These are phyloP conservation scores for Sphaerostilbella broomeana DNA, from an alignment of 2,329 filamentous ascomycete genomes.

Conservation along the genomic window DNA sequence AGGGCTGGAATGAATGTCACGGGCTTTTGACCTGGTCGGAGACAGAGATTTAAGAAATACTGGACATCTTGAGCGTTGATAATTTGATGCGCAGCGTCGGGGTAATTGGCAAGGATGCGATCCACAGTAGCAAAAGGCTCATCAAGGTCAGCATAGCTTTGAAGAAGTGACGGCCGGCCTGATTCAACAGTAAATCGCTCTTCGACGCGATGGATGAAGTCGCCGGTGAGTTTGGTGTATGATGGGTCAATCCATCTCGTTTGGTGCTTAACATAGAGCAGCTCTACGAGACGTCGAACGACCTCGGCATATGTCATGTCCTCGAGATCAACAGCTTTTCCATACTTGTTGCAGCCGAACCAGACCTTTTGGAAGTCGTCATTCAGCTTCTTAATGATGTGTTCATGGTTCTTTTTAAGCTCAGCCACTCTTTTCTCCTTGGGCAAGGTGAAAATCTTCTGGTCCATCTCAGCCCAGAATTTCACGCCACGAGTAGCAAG, in stretches of 20 bases:
- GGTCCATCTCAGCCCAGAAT: constrained; percentile 98
- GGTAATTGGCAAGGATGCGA: constrained; percentile 73
- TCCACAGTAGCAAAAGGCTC: constrained; percentile 74
- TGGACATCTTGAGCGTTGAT: constrained; percentile 98
- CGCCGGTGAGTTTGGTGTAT: constrained; percentile 74
- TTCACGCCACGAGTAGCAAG: constrained; percentile 90
- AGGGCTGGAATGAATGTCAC: constrained; percentile 93
- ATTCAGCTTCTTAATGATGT: constrained; percentile 94
- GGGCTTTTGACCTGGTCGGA: constrained; percentile 89
- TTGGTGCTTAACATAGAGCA: constrained; percentile 89
- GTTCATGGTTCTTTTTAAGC: constrained; percentile 78
- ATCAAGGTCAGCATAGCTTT: constrained; percentile 82
- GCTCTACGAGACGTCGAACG: constrained; percentile 75
- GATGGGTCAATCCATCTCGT: constrained; percentile 86
- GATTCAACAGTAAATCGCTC: constrained; percentile 78
- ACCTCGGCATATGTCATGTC: constrained; percentile 95
- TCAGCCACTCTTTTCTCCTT: constrained; percentile 88
- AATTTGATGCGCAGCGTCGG: constrained; percentile 80
- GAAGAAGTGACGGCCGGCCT: constrained; percentile 73
- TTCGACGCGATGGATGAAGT: constrained; percentile 95
- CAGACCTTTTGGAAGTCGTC: constrained; percentile 96
- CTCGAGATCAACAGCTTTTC: constrained; percentile 78
- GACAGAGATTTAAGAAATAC: constrained; percentile 89
- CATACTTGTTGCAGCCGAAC: constrained; percentile 81
- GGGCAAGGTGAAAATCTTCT: constrained; percentile 94